phyloP scores from a whole-genome alignment of 2,329 filamentous ascomycete genomes.

The Beauveria varroae region DNA sequence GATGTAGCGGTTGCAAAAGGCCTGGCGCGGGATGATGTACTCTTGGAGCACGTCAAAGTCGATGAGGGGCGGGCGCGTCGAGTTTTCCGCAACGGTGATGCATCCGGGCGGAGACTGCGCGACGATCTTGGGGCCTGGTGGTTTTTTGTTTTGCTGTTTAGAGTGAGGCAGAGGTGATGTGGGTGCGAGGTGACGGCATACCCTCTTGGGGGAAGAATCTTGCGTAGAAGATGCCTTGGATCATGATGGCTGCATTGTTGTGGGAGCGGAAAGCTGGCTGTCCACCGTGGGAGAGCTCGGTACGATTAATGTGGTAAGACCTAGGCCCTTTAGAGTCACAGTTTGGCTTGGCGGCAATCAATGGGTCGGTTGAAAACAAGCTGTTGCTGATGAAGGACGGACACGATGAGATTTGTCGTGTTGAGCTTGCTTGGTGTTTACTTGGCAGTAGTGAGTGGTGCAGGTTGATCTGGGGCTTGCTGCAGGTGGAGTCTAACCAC shows the following conservation, averaged over 20 bases:
- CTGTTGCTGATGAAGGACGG: background rate
- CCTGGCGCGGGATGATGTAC: constrained; percentile 90
- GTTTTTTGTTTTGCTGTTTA: background rate
- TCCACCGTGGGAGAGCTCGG: background rate
- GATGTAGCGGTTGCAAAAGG: constrained; percentile 88
- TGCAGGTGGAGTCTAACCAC: background rate
- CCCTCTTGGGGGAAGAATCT: constrained; percentile 61
- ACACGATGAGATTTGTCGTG: background rate
- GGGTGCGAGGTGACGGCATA: constrained; percentile 19
- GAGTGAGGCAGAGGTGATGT: background rate
- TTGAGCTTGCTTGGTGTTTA: background rate
- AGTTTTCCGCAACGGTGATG: constrained; percentile 40
- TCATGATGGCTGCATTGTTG: constrained; percentile 37
- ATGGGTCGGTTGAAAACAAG: background rate
- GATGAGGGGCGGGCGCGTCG: constrained; percentile 53
- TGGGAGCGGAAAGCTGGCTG: background rate
- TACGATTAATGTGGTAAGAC: background rate
- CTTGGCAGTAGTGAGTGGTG: background rate
- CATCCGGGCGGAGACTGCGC: constrained; percentile 56
- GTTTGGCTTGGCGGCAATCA: background rate
- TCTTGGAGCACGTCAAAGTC: constrained; percentile 81
- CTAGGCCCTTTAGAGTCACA: too few relatives aligned
- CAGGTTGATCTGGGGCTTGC: background rate
- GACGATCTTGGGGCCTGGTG: constrained; percentile 52
- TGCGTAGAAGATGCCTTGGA: constrained; percentile 64